Evolutionary conservation across 441 rosid species (phyloP).

Genomic region (Daphne laureola): DNA sequence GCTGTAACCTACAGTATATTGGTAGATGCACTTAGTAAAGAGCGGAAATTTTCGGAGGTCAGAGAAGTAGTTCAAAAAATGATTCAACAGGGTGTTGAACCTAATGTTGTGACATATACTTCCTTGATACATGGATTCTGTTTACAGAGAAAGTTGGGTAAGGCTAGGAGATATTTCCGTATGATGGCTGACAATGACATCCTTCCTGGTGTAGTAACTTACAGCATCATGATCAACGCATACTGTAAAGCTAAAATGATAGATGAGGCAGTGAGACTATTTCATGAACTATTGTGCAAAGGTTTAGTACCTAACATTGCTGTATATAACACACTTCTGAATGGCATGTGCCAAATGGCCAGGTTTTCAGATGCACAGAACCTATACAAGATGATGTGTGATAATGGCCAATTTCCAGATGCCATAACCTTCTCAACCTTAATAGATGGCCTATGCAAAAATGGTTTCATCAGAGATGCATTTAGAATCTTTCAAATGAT

Average conservation of each 20-base stretch:
- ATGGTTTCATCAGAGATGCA: slow-evolving; percentile 11
- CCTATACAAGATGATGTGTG: slow-evolving; percentile 6
- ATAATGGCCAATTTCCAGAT: slow-evolving; percentile 13
- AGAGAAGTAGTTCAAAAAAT: slow-evolving; percentile 11
- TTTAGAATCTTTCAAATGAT: slow-evolving; percentile 9
- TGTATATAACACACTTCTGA: slow-evolving; percentile 14
- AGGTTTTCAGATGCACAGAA: slow-evolving; percentile 12
- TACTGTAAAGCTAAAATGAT: slow-evolving; percentile 19
- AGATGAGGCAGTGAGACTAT: slow-evolving; percentile 17
- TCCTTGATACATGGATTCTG: slow-evolving; percentile 20
- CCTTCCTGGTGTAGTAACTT: slow-evolving; percentile 16
- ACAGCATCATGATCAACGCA: slow-evolving; percentile 22
- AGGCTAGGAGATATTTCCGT: slow-evolving; percentile 15
- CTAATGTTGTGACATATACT: slow-evolving; percentile 15
- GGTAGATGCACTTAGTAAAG: slow-evolving; percentile 15
- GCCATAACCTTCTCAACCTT: slow-evolving; percentile 8
- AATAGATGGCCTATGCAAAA: slow-evolving; percentile 15
- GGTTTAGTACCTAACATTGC: slow-evolving; percentile 18
- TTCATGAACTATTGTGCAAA: slow-evolving; percentile 15
- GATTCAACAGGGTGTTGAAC: slow-evolving; percentile 12
- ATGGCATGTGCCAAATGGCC: slow-evolving; percentile 15
- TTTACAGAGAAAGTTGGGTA: slow-evolving; percentile 12
- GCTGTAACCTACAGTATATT: slow-evolving; percentile 17
- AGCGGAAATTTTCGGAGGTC: slow-evolving; percentile 16
- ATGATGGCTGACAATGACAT: slow-evolving; percentile 15